A percentile compares a stretch with the other conserved stretches of the same genome.
Conservation (phyloP, 2,329 filamentous ascomycete genomes). For the Calonectria pteridis region DNA sequence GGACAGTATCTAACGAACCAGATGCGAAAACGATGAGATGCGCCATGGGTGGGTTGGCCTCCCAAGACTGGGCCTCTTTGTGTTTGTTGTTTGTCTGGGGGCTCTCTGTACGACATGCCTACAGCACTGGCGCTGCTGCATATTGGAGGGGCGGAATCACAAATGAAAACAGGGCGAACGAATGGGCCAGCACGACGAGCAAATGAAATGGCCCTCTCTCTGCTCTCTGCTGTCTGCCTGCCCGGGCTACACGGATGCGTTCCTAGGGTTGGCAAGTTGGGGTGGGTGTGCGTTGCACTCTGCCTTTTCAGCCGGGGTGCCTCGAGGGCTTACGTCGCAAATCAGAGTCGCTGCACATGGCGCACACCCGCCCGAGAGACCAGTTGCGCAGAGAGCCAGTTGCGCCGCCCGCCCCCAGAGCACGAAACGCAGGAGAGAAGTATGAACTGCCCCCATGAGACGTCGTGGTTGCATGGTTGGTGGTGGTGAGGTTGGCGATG, state of each 20-base stretch:
- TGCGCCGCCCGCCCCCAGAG: neutral
- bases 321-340: neutral
- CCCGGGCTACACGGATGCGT: neutral
- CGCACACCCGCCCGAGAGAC: neutral
- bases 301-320: neutral
- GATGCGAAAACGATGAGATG: neutral
- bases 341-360: neutral
- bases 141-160: conserved; percentile 1
- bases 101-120: neutral
- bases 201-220: neutral
- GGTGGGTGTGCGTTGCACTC: neutral
- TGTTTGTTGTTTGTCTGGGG: neutral
- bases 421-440: neutral
- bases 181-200: neutral
- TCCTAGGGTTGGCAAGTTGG: neutral
- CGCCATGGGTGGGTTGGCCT: neutral
- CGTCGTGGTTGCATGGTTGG: neutral
- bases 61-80: neutral
- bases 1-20: neutral
- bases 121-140: conserved; percentile 1
- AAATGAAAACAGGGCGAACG: conserved; percentile 15
- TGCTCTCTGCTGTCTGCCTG: neutral
- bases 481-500: neutral
- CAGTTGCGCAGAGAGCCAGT: neutral
- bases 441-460: neutral